Base-by-base conservation (phyloP, 2,329 filamentous ascomycete genomes). In the Microsporum canis region DNA sequence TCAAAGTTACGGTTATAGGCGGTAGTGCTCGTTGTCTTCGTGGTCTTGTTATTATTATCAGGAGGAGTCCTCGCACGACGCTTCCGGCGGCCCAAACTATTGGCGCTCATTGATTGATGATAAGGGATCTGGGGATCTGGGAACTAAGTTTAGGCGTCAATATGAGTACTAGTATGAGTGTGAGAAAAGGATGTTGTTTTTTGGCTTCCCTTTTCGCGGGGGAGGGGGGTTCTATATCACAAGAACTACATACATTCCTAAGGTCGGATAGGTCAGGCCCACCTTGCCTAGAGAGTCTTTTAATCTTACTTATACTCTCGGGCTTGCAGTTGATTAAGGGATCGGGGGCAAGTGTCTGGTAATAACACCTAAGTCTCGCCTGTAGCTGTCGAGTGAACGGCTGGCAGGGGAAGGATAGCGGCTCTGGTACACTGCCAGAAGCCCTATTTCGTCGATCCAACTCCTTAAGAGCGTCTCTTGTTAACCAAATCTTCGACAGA, bases 1-100 rank as follows among this genome's bases (percentile, higher is more conserved):
- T 75, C 67, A 66, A 77, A 77, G 61, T 67, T 64, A 51, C 66
- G 65, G 64, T 72, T 63, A 63, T 76, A 75, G 1, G 66, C 62
- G 51, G 56, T 41, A 33, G 34, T 58, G 38, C 43, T 60, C 5
- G 45, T 39, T 7, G 43, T 53, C 33, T 36, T 60, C n/a, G 58
- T 53, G 17, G 58, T 51, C 66, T 65, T 33, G n/a, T 3, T 33
- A 17, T 36, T 45, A 1, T 39, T 33, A 47, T n/a, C 17, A 66
- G 60, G 29, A 36, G 38, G 57, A 39, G 41, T 17, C n/a, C 27
- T 27, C 7, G 57, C 57, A 10, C 38, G 41, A 17, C 57, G 38
- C 39, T 59, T 59, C 39, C 57, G 36, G 27, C 41, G 5, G 57
- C 57, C 3, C 4, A 39, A 59, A 33, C 36, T 4, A 27, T 29